phyloP scores from a whole-genome alignment of 805 yeast genomes.

The Starmera quercuum region DNA sequence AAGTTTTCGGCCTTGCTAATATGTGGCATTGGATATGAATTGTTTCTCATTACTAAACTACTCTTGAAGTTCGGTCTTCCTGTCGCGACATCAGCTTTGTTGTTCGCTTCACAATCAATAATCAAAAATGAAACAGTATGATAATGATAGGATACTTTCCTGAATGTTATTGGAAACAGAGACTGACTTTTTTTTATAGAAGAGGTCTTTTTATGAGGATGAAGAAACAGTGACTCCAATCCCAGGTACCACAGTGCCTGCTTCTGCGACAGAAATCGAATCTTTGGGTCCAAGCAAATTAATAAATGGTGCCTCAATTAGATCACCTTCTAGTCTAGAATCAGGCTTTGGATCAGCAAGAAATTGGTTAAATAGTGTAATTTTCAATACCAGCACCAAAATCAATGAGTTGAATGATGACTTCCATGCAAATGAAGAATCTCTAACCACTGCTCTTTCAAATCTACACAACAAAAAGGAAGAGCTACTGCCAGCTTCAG shows the following conservation, averaged over 20 bases:
- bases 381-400: constrained; percentile 23
- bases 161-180: constrained; percentile 3
- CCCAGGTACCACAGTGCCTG: constrained; percentile 43
- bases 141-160: constrained; percentile 8
- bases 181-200: constrained; percentile 8
- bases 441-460: constrained; percentile 55
- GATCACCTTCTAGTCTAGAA: constrained; percentile 44
- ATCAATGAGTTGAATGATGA: constrained; percentile 40
- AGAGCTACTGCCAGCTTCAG: constrained; percentile 61
- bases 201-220: constrained; percentile 42
- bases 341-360: constrained; percentile 40
- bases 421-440: constrained; percentile 53
- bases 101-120: neutral
- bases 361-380: constrained; percentile 20
- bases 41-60: too few relatives aligned
- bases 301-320: constrained; percentile 49
- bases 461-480: constrained; percentile 58
- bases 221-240: constrained; percentile 36
- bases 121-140: constrained; percentile 1
- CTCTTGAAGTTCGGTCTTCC: constrained; percentile 20
- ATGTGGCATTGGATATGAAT: too few relatives aligned
- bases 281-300: constrained; percentile 38
- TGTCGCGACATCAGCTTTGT: neutral
- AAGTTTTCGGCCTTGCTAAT: too few relatives aligned
- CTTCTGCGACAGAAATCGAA: constrained; percentile 33